A percentile compares a stretch with the other conserved stretches of the same genome.
Evolutionary conservation across 371 early-diverging fungal species (phyloP).

Genomic region (Mortierella sp.): DNA sequence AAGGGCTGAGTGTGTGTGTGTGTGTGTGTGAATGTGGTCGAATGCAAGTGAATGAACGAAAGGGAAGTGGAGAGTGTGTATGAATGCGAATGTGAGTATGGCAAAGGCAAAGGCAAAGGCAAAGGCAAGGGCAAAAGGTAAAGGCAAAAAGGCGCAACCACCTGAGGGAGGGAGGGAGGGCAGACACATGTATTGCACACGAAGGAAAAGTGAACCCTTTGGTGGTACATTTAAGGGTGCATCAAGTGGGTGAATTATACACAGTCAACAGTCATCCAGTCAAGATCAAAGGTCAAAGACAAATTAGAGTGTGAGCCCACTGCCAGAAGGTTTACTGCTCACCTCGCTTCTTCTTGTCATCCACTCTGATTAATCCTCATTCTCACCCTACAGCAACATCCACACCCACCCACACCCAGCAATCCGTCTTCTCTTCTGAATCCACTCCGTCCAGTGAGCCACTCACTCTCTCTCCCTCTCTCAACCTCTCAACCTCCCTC

Average conservation of each 20-base stretch:
- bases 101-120: not conserved
- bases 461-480: too few relatives aligned
- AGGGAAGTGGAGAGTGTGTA: not conserved
- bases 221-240: not conserved
- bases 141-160: not conserved
- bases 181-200: not conserved
- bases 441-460: not conserved
- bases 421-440: not conserved
- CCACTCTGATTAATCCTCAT: not conserved
- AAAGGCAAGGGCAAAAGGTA: conserved; percentile 2
- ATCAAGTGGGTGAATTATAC: too few relatives aligned
- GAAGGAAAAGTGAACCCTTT: not conserved
- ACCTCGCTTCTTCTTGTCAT: too few relatives aligned
- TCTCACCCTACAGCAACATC: not conserved
- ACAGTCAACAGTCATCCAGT: too few relatives aligned
- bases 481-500: not conserved
- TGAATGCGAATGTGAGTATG: not conserved
- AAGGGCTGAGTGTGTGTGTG: too few relatives aligned
- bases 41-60: conserved; percentile 5
- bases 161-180: not conserved
- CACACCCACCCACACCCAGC: not conserved
- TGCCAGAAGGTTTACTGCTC: not conserved
- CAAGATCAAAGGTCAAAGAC: not conserved
- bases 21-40: too few relatives aligned
- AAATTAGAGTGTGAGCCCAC: not conserved